A percentile compares a stretch with the other conserved stretches of the same genome.
These are phyloP conservation scores for Actinomortierella ambigua DNA, from an alignment of 371 early-diverging fungal species.

Conservation along the genomic window DNA sequence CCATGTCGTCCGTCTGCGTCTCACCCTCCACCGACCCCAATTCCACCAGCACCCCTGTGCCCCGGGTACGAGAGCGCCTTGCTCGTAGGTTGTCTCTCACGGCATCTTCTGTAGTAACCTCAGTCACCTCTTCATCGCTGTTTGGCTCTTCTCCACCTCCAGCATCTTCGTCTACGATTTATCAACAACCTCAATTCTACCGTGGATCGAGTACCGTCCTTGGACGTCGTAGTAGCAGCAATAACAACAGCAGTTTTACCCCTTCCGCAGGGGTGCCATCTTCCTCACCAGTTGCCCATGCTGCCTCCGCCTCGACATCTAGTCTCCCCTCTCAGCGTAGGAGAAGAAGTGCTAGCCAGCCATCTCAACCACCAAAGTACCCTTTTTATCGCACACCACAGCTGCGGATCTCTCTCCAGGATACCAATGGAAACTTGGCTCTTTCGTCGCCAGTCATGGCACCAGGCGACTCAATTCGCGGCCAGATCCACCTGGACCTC, in stretches of 20 bases:
- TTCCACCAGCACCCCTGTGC: too few relatives aligned
- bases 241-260: too few relatives aligned
- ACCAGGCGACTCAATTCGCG: constrained; percentile 43
- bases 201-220: constrained; percentile 22
- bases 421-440: constrained; percentile 24
- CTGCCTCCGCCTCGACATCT: too few relatives aligned
- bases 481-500: constrained; percentile 40
- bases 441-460: constrained; percentile 45
- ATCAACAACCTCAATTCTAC: constrained; percentile 41
- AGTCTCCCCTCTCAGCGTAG: constrained; percentile 5
- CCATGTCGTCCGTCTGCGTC: too few relatives aligned
- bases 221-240: too few relatives aligned
- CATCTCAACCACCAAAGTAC: constrained; percentile 40
- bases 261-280: too few relatives aligned
- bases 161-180: constrained; percentile 17
- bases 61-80: constrained; percentile 2
- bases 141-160: constrained; percentile 44
- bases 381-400: constrained; percentile 37
- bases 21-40: too few relatives aligned
- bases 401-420: constrained; percentile 43
- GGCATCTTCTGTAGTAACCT: constrained; percentile 38
- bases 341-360: constrained; percentile 33
- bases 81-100: constrained; percentile 39
- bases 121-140: constrained; percentile 34
- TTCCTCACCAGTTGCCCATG: too few relatives aligned